phyloP scores from a whole-genome alignment of 225 moss, liverwort and hornwort species.

The Pseudisothecium myosuroides region DNA sequence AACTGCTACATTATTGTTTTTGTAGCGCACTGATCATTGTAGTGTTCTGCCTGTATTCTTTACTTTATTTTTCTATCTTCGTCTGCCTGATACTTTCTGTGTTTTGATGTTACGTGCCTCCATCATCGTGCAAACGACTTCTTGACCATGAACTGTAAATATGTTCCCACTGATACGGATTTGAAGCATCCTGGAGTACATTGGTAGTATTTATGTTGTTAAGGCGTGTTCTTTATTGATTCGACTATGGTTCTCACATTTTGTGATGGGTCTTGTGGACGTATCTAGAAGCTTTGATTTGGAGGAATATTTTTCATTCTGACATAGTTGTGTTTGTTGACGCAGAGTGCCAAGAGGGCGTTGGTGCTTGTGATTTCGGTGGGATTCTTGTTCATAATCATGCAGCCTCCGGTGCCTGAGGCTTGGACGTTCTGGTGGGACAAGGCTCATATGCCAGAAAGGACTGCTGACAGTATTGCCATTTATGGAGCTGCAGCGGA shows the following conservation, averaged over 20 bases:
- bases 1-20: not conserved
- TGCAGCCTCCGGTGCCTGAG: slow-evolving; percentile 76
- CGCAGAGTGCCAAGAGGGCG: slow-evolving; percentile 84
- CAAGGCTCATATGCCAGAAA: slow-evolving; percentile 51
- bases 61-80: not conserved
- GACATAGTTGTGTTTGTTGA: not conserved
- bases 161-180: not conserved
- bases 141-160: not conserved
- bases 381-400: slow-evolving; percentile 67
- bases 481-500: slow-evolving; percentile 66
- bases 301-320: not conserved
- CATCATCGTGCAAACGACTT: not conserved
- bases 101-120: not conserved
- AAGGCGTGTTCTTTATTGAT: not conserved
- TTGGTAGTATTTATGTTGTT: not conserved
- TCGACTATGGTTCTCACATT: not conserved
- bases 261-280: not conserved
- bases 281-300: not conserved
- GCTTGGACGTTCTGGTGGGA: slow-evolving; percentile 78
- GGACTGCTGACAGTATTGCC: slow-evolving; percentile 47
- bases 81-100: not conserved
- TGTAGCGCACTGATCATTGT: not conserved
- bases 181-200: not conserved
- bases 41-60: not conserved
- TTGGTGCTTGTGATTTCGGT: slow-evolving; percentile 70